Evolutionary conservation across 2,329 filamentous ascomycete species (phyloP), one percentile per base, ranked within the genome.

Genomic region (Fusarium mundagurra): DNA sequence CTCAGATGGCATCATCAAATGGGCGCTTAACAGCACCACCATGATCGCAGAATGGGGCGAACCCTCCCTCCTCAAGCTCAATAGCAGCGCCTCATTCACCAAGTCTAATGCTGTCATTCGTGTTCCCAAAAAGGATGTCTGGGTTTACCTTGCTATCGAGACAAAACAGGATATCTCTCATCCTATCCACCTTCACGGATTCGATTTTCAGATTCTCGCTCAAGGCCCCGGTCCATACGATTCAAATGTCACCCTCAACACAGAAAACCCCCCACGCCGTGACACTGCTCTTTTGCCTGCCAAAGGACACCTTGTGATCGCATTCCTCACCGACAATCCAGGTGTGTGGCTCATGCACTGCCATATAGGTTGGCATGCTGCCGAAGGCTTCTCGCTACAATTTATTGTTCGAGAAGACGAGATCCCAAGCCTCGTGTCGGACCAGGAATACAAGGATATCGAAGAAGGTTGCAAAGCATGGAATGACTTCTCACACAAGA

Each of bases 271-370:
- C 2, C 83, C 85, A 29, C 85, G 88, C 12, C 84, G 88, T 53
- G 88, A 90, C 75, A 85, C 86, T 10, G 86, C 87, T 13, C 84
- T 86, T 68, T 82, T 90, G 6, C 84, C 84, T 5, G 78, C 77
- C 5, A 74, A 77, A 33, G 87, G 87, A 0, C 85, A 86, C 75
- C 66, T 88, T 18, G 85, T 88, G 24, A 79, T 89, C 47, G 87
- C 86, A 17, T 86, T 88, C 65, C 78, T 86, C 72, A 82, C 84
- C 0, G 81, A 85, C 66, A 89, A 89, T 78, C 85, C 87, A 2
- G 87, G 87, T 0, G 80, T 82, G 1, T 88, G 86, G 86, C 80
- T 86, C 17, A 84, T 88, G 79, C 86, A 88, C 75, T 88, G 86
- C 75, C 86, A 88, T 75, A 85, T 87, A 39, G 76, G 76, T 20